These are phyloP conservation scores for Endogone sp. DNA, from an alignment of 192 early-diverging fungal species.

Conservation along the genomic window DNA sequence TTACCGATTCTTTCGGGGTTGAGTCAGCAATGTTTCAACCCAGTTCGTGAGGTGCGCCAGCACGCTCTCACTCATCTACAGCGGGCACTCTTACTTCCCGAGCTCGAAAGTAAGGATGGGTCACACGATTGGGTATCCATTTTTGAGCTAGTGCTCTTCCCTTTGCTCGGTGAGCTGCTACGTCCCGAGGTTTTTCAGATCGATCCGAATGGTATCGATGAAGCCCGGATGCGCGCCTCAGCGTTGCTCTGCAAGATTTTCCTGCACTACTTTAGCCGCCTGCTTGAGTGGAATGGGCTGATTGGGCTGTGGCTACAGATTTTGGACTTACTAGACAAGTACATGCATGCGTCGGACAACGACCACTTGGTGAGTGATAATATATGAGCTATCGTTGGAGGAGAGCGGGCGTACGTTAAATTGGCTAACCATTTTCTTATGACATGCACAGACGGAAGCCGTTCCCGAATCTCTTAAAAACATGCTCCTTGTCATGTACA, in stretches of 20 bases:
- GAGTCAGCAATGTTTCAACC: slow-evolving; percentile 71
- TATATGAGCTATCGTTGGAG: neutral
- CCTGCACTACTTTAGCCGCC: slow-evolving; percentile 60
- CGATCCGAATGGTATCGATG: slow-evolving; percentile 67
- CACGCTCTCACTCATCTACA: slow-evolving; percentile 80
- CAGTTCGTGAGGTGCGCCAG: slow-evolving; percentile 76
- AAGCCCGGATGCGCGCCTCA: slow-evolving; percentile 68
- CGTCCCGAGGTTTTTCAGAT: slow-evolving; percentile 65
- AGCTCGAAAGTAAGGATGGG: slow-evolving; percentile 37
- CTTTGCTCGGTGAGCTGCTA: slow-evolving; percentile 79
- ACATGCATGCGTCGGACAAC: slow-evolving; percentile 54
- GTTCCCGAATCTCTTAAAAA: slow-evolving; percentile 78
- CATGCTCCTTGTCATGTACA: slow-evolving; percentile 76
- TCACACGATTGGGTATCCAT: slow-evolving; percentile 51
- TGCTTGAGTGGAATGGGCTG: slow-evolving; percentile 55
- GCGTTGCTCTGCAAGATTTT: slow-evolving; percentile 73
- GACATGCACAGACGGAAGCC: slow-evolving; percentile 55
- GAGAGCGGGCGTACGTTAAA: too few species aligned
- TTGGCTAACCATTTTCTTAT: slow-evolving; percentile 4
- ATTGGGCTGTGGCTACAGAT: slow-evolving; percentile 59
- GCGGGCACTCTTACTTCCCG: slow-evolving; percentile 61
- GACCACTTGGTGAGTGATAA: slow-evolving; percentile 48
- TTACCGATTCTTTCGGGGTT: slow-evolving; percentile 70
- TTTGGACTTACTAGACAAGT: slow-evolving; percentile 61
- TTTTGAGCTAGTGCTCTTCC: slow-evolving; percentile 88